Evolutionary conservation across 2,329 filamentous ascomycete species (phyloP), one percentile per base, ranked within the genome.

Genomic region (Sodiomyces alkalinus): DNA sequence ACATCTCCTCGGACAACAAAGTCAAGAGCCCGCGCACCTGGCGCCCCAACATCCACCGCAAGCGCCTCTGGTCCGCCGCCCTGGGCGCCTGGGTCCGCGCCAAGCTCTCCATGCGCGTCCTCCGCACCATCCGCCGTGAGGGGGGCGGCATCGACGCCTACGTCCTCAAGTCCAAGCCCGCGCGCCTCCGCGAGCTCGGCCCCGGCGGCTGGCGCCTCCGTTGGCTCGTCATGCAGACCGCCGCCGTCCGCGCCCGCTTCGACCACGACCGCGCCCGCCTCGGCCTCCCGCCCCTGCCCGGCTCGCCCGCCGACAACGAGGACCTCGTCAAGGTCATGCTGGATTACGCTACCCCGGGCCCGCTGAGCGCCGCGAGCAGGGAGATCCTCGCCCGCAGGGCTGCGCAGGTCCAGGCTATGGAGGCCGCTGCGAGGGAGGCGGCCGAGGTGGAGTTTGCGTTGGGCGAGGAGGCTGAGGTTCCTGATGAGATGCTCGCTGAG

Each of bases 91-190:
- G 62, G 42, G 59, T 90, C 30, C 72, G 74, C 49, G 64, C 80
- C 21, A 66, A 74, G 35, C 60, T 87, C 32, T 81, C 75, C 6
- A 64, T 78, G 22, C 66, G 70, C 32, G 79, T 83, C 16, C 61
- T 79, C 41, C 64, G 71, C 46, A 76, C 74, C 19, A 80, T 96
- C 46, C 74, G 82, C 48, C 87, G 85, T 49, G 73, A 78, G 36
- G 87, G 87, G 34, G 85, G 90, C 6, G 85, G 90, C 6, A 63
- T 98, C 38, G 90, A 98, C 52, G 74, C 85, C 45, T 98, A 98
- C 56, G 62, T 98, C 25, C 62, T 93, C 22, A 85, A 83, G 40
- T 68, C 74, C 49, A 90, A 83, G 56, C 61, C 77, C 11, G 67
- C 64, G 22, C 69, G 90, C 38, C 66, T 96, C 46, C 80, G 76